Evolutionary conservation across 306 rosid genomes (phyloP).

Genomic region (Castanea mollissima): DNA sequence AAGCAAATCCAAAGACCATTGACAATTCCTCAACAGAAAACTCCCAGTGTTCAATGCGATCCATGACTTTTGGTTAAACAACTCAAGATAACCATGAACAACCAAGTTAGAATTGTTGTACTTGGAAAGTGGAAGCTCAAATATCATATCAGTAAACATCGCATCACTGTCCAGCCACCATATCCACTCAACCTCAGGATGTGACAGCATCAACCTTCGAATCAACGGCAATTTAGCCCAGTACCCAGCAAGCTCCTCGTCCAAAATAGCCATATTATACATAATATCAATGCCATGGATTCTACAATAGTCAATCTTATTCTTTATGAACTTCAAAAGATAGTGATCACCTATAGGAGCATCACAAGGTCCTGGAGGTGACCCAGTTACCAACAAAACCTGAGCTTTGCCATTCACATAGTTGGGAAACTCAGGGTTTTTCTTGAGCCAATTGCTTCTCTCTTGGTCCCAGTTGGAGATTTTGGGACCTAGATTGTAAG

Average conservation of each 20-base stretch:
- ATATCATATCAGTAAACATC: conserved; percentile 86
- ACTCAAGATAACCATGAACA: conserved; percentile 90
- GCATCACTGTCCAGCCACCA: conserved; percentile 99
- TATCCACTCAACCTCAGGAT: conserved; percentile 98
- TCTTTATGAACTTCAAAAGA: conserved; percentile 77
- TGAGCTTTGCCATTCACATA: conserved; percentile 68
- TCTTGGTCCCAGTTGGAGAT: conserved; percentile 67
- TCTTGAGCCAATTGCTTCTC: conserved; percentile 57
- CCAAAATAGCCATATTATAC: conserved; percentile 90
- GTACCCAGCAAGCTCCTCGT: conserved; percentile 90
- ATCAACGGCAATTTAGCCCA: conserved; percentile 98
- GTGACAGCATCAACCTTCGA: conserved; percentile 82
- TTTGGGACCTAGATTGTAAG: conserved; percentile 81
- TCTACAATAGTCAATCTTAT: conserved; percentile 93
- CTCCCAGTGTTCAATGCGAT: conserved; percentile 94
- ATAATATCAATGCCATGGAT: conserved; percentile 94
- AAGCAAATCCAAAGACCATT: conserved; percentile 96
- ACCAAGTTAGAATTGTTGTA: conserved; percentile 70
- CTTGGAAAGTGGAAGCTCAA: conserved; percentile 70
- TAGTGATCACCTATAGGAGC: conserved; percentile 93
- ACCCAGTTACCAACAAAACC: conserved; percentile 78
- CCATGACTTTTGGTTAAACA: conserved; percentile 95
- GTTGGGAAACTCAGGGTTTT: conserved; percentile 71
- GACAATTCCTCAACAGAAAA: conserved; percentile 83
- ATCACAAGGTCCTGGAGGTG: conserved; percentile 94